Evolutionary conservation across 345 rosid species (phyloP).

Genomic region (Jatropha curcas): DNA sequence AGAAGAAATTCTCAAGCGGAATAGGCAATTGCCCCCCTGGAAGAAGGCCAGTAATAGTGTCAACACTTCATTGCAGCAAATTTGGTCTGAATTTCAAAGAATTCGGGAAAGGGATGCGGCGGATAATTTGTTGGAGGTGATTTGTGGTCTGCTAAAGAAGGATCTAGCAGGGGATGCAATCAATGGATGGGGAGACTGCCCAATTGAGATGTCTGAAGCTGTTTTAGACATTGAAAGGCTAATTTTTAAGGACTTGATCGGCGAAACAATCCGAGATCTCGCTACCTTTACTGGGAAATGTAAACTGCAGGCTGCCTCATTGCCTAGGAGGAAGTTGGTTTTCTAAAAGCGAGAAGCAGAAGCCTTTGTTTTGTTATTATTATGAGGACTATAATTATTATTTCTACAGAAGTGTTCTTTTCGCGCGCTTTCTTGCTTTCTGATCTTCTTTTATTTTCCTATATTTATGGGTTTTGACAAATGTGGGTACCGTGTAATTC

Average conservation of each 20-base stretch:
- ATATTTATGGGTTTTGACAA: constrained; percentile 11
- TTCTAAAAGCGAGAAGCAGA: constrained; percentile 46
- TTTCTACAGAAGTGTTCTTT: constrained; percentile 10
- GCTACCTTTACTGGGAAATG: constrained; percentile 39
- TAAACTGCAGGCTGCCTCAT: constrained; percentile 16
- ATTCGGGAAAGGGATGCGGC: constrained; percentile 51
- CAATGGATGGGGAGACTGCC: constrained; percentile 61
- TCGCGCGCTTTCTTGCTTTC: constrained; percentile 12
- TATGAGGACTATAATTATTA: too few species aligned
- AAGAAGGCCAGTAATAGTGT: constrained; percentile 22
- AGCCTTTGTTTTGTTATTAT: not conserved
- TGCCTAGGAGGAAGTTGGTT: constrained; percentile 62
- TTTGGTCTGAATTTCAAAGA: constrained; percentile 68
- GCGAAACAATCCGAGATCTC: constrained; percentile 72
- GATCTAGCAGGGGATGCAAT: constrained; percentile 67
- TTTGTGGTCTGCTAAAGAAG: constrained; percentile 68
- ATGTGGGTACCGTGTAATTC: constrained; percentile 20
- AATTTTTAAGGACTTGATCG: constrained; percentile 77
- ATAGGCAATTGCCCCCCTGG: constrained; percentile 61
- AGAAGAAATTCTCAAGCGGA: constrained; percentile 55
- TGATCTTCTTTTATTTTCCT: not conserved
- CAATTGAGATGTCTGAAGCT: constrained; percentile 67
- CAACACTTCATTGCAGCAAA: constrained; percentile 42
- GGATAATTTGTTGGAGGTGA: constrained; percentile 57
- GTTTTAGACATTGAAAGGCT: constrained; percentile 78